Evolutionary conservation across 148 eudicot species (phyloP).

Genomic region (Diospyros kaki): DNA sequence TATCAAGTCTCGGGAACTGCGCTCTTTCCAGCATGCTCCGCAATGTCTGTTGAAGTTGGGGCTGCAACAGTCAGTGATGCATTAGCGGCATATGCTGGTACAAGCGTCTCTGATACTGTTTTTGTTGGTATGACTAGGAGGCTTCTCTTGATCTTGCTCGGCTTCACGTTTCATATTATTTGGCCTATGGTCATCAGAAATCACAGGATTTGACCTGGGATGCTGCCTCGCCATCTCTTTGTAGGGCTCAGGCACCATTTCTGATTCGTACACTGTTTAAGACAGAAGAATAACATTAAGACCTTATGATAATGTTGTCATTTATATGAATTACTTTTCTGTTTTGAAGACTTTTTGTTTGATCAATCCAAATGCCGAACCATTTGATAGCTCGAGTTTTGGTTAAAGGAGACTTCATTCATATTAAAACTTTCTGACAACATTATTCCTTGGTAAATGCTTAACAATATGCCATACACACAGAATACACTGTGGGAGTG

Average conservation of each 20-base stretch:
- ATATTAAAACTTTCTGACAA: too few species aligned
- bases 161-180: slow-evolving; percentile 15
- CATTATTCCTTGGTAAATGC: too few species aligned
- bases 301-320: not conserved
- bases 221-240: slow-evolving; percentile 37
- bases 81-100: slow-evolving; percentile 39
- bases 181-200: slow-evolving; percentile 33
- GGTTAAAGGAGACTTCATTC: too few species aligned
- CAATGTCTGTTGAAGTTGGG: not conserved
- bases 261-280: slow-evolving; percentile 56
- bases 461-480: too few species aligned
- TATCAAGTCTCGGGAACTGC: not conserved
- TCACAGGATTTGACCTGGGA: slow-evolving; percentile 29
- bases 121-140: slow-evolving; percentile 21
- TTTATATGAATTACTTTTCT: too few species aligned
- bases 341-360: too few species aligned
- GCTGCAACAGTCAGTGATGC: slow-evolving; percentile 18
- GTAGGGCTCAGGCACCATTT: slow-evolving; percentile 34
- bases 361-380: too few species aligned
- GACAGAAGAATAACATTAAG: not conserved
- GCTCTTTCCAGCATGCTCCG: not conserved
- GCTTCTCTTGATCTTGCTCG: slow-evolving; percentile 11
- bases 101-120: slow-evolving; percentile 30
- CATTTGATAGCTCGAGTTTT: too few species aligned
- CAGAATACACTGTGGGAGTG: too few species aligned